A percentile compares a stretch with the other conserved stretches of the same genome.
These are phyloP conservation scores for Artemisia tridentata DNA, from an alignment of 129 eudicot genomes.

Conservation along the genomic window DNA sequence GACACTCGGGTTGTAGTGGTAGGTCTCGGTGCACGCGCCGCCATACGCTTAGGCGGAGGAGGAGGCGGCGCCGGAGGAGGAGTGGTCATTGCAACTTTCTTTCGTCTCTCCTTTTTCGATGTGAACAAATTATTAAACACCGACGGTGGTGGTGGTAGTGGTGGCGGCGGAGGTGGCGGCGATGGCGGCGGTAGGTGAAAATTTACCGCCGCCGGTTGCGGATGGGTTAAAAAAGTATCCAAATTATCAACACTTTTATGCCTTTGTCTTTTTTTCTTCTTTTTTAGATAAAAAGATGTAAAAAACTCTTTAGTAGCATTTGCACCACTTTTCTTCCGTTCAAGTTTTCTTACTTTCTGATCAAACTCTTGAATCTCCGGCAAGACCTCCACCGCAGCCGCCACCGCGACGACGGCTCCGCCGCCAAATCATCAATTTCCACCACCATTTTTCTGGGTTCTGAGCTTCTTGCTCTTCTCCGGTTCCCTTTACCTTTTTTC, in stretches of 20 bases:
- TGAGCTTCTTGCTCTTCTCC: conserved; percentile 29
- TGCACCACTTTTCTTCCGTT: conserved; percentile 39
- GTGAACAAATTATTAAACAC: conserved; percentile 58
- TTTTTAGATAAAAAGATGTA: conserved; percentile 48
- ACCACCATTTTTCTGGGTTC: conserved; percentile 33
- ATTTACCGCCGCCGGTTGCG: conserved; percentile 36
- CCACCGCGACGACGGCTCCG: conserved; percentile 35
- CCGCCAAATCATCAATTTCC: conserved; percentile 19
- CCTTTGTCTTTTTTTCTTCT: conserved; percentile 69
- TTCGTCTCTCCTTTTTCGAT: conserved; percentile 45
- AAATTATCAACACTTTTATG: conserved; percentile 68
- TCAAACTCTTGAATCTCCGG: conserved; percentile 22
- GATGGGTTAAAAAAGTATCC: conserved; percentile 40
- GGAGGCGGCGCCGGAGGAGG: conserved; percentile 34
- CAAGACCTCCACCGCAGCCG: conserved; percentile 4
- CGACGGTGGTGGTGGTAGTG: conserved; percentile 46
- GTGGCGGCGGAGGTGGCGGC: conserved; percentile 58
- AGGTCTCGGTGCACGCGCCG: conserved; percentile 39
- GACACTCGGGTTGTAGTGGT: conserved; percentile 28
- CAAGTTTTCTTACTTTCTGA: conserved; percentile 12
- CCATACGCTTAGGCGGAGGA: conserved; percentile 16
- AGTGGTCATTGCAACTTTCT: conserved; percentile 13
- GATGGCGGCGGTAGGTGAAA: conserved; percentile 47
- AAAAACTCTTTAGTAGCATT: conserved; percentile 60
- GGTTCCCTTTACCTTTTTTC: conserved; percentile 33